phyloP scores from a whole-genome alignment of 176 grass and related monocot genomes.

The Oryza punctata region DNA sequence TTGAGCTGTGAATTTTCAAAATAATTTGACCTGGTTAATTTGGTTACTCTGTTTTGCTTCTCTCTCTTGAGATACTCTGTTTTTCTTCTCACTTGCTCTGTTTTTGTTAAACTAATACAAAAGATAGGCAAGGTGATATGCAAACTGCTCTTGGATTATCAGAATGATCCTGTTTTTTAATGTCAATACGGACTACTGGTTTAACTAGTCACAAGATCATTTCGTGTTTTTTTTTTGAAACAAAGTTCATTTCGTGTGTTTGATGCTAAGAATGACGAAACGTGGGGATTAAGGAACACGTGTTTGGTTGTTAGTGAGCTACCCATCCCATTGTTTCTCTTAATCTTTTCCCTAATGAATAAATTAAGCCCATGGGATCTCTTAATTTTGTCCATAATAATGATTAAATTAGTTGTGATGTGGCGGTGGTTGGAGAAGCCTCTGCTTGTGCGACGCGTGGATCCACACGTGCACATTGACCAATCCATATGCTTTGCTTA shows the following conservation, averaged over 20 bases:
- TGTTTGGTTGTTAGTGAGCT: not conserved
- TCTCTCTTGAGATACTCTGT: no score
- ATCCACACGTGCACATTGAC: not conserved
- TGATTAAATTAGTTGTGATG: not conserved
- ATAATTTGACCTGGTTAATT: no score
- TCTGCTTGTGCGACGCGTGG: not conserved
- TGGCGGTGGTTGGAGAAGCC: not conserved
- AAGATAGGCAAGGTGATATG: no score
- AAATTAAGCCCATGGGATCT: not conserved
- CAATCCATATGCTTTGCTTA: not conserved
- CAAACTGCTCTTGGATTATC: no score
- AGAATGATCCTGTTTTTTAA: no score
- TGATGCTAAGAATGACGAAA: not conserved
- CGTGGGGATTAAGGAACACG: not conserved
- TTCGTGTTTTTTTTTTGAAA: no score
- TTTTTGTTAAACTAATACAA: no score
- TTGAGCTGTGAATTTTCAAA: no score
- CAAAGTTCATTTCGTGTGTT: no score
- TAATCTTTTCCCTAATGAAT: not conserved
- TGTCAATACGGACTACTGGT: not conserved
- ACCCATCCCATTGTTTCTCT: not conserved
- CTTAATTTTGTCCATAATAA: not conserved
- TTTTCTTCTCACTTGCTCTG: no score
- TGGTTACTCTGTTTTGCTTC: no score
- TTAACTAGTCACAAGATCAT: no score